Base-by-base conservation (phyloP, 1,284 basidiomycete genomes). In the Tilletia horrida region DNA sequence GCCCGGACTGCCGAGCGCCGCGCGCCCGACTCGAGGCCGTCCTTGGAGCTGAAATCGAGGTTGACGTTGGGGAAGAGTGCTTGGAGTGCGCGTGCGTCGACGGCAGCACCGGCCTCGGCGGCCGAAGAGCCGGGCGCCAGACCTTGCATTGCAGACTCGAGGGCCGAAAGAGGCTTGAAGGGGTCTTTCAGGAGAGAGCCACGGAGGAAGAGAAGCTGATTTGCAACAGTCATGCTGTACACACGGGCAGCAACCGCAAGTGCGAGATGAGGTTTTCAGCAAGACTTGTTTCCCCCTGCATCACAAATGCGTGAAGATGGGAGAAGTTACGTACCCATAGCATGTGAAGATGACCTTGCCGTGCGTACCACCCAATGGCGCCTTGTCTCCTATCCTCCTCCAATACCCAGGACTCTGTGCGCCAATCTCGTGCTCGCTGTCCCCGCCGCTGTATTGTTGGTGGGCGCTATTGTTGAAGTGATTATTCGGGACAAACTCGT, bases 131-230 rank as follows among this genome's bases (percentile, higher is more conserved):
- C 13, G 27, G 27, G 8, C 3, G 7, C 55, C 1, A 14, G n/a
- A 21, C 6, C 50, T 52, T n/a, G 50, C 23, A 27, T 48, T 4
- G 35, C 35, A 4, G 11, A 40, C 35, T 40, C 35, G 18, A 48
- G 11, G 14, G 50, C 50, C 3, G 25, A 13, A 13, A 77, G 73
- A 6, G 75, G 72, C 29, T 89, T 90, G 82, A 93, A 91, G 0
- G 94, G 94, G 75, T 94, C 89, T 0, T 84, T 78, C 68, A 96
- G 89, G 70, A 98, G 86, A 0, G 95, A 97, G 11, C 93, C 95
- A 31, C 92, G 87, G 16, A 97, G 84, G 0, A 93, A 95, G 16
- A 98, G 85, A 91, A 97, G 96, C 76, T 95, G 89, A 78, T 97
- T 96, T 48, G 93, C 91, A 62, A 97, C 88, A 8, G 91, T 95